Base-by-base conservation (phyloP, 1,284 basidiomycete species). In the Neonothopanus nambi region DNA sequence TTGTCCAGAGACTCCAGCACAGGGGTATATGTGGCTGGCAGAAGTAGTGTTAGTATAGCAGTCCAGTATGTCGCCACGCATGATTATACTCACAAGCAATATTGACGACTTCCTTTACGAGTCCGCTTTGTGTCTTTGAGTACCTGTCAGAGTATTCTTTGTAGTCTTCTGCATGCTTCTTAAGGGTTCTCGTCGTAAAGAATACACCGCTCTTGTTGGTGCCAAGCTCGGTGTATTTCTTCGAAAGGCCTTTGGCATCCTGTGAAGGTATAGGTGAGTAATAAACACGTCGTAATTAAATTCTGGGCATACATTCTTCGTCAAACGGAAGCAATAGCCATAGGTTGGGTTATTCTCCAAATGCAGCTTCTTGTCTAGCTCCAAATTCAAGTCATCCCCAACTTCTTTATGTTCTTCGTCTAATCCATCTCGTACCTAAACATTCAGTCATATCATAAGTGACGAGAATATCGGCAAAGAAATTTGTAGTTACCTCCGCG, bases 281-380 rank as follows among this genome's bases (percentile, higher is more conserved):
- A 5, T 1, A 21, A 11, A 28, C n/a, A n/a, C 4, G 5, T 21
- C n/a, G n/a, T 20, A n/a, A 8, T 51, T 45, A 5, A 41, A 41
- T 21, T 17, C 21, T n/a, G 28, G 23, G 79, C 82, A 36, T 68
- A 93, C 92, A 54, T 84, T 91, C 69, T 97, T 97, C 6, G 95
- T 97, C 36, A 99, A 72, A 20, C 97, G 78, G 72, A 99, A 91
- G 63, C 92, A 95, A 67, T 98, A 97, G 3, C 95, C 95, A 67
- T 98, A 95, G 4, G 85, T 82, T 54, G 83, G 81, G 57, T 91
- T 93, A 64, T 97, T 96, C 73, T 99, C 97, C 30, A 99, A 77
- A 70, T 98, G 95, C 17, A 99, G 75, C 73, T 98, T 98, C 75
- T 98, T 97, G 66, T 97, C 93, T 1, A 93, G 81, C 33, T 96